Evolutionary conservation across 148 eudicot genomes (phyloP).

Genomic region (Dysphania ambrosioides): DNA sequence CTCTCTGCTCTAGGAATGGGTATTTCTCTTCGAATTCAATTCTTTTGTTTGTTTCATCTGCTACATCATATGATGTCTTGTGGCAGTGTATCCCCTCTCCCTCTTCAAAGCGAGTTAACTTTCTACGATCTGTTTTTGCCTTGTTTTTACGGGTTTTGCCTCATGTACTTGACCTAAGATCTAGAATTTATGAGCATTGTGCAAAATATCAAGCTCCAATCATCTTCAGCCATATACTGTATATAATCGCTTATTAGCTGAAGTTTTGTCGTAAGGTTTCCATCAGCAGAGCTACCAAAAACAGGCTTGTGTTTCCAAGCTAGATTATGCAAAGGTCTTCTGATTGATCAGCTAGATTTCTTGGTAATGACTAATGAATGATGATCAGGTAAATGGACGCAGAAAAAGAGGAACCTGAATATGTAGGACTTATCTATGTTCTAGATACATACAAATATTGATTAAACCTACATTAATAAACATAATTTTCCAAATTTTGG

Average conservation of each 20-base stretch:
- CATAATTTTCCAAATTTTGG: no score
- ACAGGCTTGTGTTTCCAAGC: background rate
- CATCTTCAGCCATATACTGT: background rate
- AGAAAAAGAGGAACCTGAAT: no score
- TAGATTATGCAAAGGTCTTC: background rate
- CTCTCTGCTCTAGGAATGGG: constrained; percentile 81
- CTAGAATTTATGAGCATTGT: background rate
- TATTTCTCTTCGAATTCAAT: constrained; percentile 16
- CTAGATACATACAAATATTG: no score
- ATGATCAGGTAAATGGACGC: no score
- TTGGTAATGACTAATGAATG: background rate
- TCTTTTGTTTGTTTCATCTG: background rate
- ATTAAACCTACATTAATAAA: no score
- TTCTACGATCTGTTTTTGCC: background rate
- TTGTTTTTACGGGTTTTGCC: background rate
- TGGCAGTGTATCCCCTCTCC: no score
- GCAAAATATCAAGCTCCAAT: background rate
- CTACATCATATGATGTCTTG: background rate
- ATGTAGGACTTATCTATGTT: no score
- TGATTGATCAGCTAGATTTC: background rate
- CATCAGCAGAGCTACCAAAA: background rate
- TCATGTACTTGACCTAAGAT: background rate
- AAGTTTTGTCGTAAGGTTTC: background rate
- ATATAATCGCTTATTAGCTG: background rate
- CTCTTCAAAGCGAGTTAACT: no score